Conservation (phyloP, 306 rosid species). For the cucumber (Cucumis sativus) region Cucumber_9930_V3 NC_026655.2:26160001-26160500, state of each 20-base stretch:
- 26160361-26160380: not conserved
- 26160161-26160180: not conserved
- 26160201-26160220: not conserved
- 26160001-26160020: no score
- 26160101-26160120: no score
- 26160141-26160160: not conserved
- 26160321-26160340: not conserved
- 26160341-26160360: no score
- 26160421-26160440: not conserved
- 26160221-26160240: not conserved
- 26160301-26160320: not conserved
- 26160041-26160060: no score
- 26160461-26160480: no score
- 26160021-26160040: no score
- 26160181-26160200: not conserved
- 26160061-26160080: no score
- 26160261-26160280: not conserved
- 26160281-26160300: not conserved
- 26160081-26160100: no score
- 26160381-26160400: not conserved
- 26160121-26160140: no score
- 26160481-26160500: no score
- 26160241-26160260: not conserved
- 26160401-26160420: not conserved
- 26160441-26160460: no score